Base-by-base conservation (phyloP, 768 basidiomycete species). In the Boletus rubroflammeus region DNA sequence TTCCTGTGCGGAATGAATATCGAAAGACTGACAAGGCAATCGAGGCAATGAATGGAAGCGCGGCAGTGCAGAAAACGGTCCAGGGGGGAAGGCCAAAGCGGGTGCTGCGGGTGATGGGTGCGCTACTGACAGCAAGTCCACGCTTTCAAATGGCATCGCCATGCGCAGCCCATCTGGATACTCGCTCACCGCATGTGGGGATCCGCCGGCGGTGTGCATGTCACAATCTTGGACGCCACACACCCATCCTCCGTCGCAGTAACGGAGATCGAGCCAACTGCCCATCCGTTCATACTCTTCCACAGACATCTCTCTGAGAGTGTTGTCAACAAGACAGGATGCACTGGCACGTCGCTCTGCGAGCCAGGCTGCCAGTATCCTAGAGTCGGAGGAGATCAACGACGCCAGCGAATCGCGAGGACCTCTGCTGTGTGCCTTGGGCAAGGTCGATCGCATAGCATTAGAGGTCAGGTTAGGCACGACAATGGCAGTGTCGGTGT, bases 271-370 rank as follows among this genome's bases (percentile, higher is more conserved):
- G 26, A 72, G 67, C 80, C 80, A 81, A 54, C 80, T 81, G 3
- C 80, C 80, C 49, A 58, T 63, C 34, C 69, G 66, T 55, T 81
- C 80, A 53, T 81, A 80, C 38, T 80, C 75, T 46, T 74, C 77
- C 36, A 80, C 57, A n/a, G 72, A 69, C 67, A 80, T 74, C 45
- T 68, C 67, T 28, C 62, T 62, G 7, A 57, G 62, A 31, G 59
- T 50, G 11, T 68, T 63, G 25, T 65, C 57, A 23, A 66, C 67
- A 51, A 58, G 55, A 29, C 70, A 66, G 28, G 63, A 48, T 43
- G 67, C 67, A 43, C 65, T 55, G 10, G 61, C 61, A 31, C 70
- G 71, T 58, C 76, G 75, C 32, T 73, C 67, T 19, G 71, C 72
- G 29, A 81, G 74, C 75, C 79, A 74, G 14, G 58, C 41, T 21